Percentiles rank a stretch among this genome's conserved stretches.
These are phyloP conservation scores for Mucor indicus DNA, from an alignment of 371 early-diverging fungal species.

Conservation along the genomic window DNA sequence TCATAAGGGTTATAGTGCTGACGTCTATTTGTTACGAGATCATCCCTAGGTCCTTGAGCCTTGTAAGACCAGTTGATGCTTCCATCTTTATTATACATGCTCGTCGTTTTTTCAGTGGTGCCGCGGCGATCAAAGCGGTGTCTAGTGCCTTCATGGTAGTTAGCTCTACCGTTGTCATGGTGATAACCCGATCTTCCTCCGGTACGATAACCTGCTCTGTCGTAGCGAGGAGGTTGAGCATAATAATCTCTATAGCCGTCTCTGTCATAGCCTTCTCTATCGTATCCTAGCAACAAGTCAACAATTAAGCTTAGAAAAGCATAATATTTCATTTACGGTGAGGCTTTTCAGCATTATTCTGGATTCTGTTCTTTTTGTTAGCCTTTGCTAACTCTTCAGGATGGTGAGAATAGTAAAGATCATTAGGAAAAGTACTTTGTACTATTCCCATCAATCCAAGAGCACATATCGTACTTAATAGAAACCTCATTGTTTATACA, in stretches of 20 bases:
- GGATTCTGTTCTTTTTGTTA: neutral
- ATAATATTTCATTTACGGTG: neutral
- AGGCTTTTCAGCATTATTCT: neutral
- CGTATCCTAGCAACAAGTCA: neutral
- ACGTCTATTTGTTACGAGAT: neutral
- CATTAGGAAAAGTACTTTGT: constrained; percentile 6
- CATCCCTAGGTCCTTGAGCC: too few species aligned
- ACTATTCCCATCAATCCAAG: neutral
- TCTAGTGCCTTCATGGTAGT: neutral
- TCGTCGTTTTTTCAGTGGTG: neutral
- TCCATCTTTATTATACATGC: constrained; percentile 4
- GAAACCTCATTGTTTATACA: too few species aligned
- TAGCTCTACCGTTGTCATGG: neutral
- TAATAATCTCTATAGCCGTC: neutral
- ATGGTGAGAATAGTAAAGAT: constrained; percentile 15
- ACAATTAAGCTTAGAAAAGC: neutral
- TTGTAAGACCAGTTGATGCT: constrained; percentile 8
- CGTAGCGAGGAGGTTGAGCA: neutral
- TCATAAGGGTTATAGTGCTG: neutral
- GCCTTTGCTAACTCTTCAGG: constrained; percentile 1
- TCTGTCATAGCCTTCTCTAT: neutral
- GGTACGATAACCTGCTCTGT: neutral
- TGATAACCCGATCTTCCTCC: neutral
- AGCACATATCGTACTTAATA: constrained; percentile 2
- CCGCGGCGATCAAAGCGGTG: neutral